Percentiles rank a stretch among this genome's conserved stretches.
Evolutionary conservation across 345 rosid genomes (phyloP).

Genomic region (Gossypium australe): DNA sequence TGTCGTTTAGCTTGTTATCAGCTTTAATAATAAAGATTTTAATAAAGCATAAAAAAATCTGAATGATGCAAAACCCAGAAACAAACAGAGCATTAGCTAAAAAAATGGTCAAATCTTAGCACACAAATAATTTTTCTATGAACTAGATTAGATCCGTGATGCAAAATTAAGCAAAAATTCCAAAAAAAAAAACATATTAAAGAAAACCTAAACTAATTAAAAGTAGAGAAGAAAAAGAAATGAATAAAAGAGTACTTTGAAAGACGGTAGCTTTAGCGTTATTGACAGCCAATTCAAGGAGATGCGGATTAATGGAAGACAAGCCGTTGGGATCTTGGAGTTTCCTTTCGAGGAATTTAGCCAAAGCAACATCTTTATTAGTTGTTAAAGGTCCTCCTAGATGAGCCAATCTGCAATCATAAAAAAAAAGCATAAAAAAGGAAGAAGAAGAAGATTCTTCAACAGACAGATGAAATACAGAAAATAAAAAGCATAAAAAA

Average conservation of each 20-base stretch:
- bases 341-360: slow-evolving; percentile 83
- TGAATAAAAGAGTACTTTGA: slow-evolving; percentile 28
- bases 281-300: slow-evolving; percentile 72
- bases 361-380: slow-evolving; percentile 85
- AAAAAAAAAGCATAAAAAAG: background rate
- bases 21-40: background rate
- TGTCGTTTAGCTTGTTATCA: no score
- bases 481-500: no score
- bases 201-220: background rate
- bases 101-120: background rate
- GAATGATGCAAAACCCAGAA: no score
- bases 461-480: no score
- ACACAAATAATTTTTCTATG: background rate
- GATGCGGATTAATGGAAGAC: slow-evolving; percentile 60
- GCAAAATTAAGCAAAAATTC: background rate
- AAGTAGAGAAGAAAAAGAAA: background rate
- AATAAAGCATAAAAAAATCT: no score
- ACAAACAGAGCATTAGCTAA: no score
- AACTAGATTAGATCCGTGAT: background rate
- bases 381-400: slow-evolving; percentile 93
- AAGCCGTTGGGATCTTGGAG: slow-evolving; percentile 77
- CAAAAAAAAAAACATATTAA: background rate
- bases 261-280: slow-evolving; percentile 59
- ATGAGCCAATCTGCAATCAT: slow-evolving; percentile 59
- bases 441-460: no score